phyloP scores from a whole-genome alignment of 1,284 basidiomycete genomes.

The Tylopilus sp. region DNA sequence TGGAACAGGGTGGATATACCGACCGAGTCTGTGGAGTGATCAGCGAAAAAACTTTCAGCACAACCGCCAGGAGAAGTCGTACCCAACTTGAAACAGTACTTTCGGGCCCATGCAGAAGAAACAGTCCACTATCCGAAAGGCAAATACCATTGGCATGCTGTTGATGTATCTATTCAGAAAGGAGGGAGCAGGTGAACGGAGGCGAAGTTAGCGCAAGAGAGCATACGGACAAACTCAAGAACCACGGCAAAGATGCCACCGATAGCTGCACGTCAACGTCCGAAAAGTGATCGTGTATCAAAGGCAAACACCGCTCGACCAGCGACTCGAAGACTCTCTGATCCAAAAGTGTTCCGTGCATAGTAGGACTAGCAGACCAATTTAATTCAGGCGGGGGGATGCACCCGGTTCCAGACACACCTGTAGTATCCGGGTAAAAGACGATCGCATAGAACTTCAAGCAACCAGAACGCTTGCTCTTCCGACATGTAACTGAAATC shows the following conservation, averaged over 20 bases:
- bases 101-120: constrained; percentile 99
- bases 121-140: constrained; percentile 98
- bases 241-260: constrained; percentile 97
- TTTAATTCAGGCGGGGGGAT: constrained; percentile 1
- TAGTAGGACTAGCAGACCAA: constrained; percentile 68
- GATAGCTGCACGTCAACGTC: constrained; percentile 94
- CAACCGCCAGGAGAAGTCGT: constrained; percentile 32
- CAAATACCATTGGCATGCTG: constrained; percentile 99
- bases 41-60: constrained; percentile 8
- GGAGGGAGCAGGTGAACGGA: constrained; percentile 3
- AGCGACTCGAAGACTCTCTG: constrained; percentile 97
- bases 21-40: constrained; percentile 40
- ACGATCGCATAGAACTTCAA: constrained; percentile 93
- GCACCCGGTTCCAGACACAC: constrained; percentile 42
- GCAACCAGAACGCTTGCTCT: constrained; percentile 97
- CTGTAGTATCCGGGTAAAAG: constrained; percentile 97
- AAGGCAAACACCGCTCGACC: constrained; percentile 85
- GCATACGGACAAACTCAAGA: constrained; percentile 76
- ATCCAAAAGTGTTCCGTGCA: constrained; percentile 98
- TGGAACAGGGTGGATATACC: constrained; percentile 22
- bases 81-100: constrained; percentile 97
- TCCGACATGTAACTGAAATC: constrained; percentile 90
- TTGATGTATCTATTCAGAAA: constrained; percentile 76
- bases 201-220: not conserved
- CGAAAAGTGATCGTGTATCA: constrained; percentile 93